phyloP scores from a whole-genome alignment of 352 stramenopile species.

The Pythium rhizo-oryzae region DNA sequence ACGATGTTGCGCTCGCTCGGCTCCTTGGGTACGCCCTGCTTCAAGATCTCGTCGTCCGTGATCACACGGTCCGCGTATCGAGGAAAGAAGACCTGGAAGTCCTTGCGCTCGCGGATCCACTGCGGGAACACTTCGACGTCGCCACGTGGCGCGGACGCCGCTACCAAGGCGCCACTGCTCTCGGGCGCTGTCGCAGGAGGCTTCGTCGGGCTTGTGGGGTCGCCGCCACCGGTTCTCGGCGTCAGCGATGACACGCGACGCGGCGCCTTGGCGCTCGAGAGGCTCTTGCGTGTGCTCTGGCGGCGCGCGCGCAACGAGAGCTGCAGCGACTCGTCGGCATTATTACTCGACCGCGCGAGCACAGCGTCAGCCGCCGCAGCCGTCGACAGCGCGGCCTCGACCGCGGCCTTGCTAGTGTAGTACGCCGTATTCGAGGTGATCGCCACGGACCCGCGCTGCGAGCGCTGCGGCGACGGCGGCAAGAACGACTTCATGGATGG shows the following conservation, averaged over 20 bases:
- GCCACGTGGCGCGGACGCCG: background rate
- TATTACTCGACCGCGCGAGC: conserved; percentile 39
- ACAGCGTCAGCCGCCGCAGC: conserved; percentile 47
- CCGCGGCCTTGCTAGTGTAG: conserved; percentile 48
- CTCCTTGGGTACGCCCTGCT: conserved; percentile 63
- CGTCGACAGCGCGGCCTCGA: conserved; percentile 47
- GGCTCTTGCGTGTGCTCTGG: conserved; percentile 13
- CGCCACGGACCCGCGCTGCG: conserved; percentile 6
- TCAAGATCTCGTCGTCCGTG: conserved; percentile 68
- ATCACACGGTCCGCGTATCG: conserved; percentile 59
- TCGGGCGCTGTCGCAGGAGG: background rate
- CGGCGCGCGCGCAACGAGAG: background rate
- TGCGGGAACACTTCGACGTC: conserved; percentile 50
- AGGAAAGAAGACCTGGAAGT: conserved; percentile 78
- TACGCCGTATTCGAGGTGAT: conserved; percentile 37
- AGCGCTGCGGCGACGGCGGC: conserved; percentile 11
- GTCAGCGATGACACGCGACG: background rate
- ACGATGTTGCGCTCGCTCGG: conserved; percentile 69
- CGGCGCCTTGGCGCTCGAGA: background rate
- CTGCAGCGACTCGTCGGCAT: conserved; percentile 3
- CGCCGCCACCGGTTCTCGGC: background rate
- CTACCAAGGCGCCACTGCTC: background rate
- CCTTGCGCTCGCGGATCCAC: conserved; percentile 78
- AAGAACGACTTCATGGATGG: conserved; percentile 25
- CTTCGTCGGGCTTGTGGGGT: background rate